Conservation (phyloP, 352 stramenopile genomes). For the Pythium chondricola region DNA sequence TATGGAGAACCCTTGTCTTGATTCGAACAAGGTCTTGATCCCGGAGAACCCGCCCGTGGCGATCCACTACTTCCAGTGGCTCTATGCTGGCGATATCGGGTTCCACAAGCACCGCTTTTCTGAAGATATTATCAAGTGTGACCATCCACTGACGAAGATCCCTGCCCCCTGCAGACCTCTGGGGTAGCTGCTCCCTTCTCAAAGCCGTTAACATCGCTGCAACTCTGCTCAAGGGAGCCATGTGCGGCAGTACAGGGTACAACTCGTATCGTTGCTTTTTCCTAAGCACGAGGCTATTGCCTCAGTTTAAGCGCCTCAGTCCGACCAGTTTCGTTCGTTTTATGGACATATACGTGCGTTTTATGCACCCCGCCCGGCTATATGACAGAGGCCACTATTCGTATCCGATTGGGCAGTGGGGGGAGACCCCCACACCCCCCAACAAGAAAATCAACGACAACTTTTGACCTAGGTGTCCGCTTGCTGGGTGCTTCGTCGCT, state of each 20-base stretch:
- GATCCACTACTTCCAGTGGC: slow-evolving; percentile 43
- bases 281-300: too few species aligned
- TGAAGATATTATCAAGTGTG: slow-evolving; percentile 7
- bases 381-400: too few species aligned
- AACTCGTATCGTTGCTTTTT: neutral
- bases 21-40: slow-evolving; percentile 18
- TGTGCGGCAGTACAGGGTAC: neutral
- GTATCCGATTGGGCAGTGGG: too few species aligned
- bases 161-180: slow-evolving; percentile 8
- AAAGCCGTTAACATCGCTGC: neutral
- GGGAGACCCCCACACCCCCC: too few species aligned
- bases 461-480: too few species aligned
- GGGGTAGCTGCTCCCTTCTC: neutral
- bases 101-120: slow-evolving; percentile 16
- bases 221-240: neutral
- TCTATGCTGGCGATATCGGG: slow-evolving; percentile 5
- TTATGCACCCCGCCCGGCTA: too few species aligned
- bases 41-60: slow-evolving; percentile 31
- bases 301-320: too few species aligned
- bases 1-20: neutral
- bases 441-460: too few species aligned
- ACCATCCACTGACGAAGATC: slow-evolving; percentile 7
- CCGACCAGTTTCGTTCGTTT: too few species aligned
- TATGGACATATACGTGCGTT: too few species aligned
- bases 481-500: too few species aligned